Percentiles rank a stretch among this genome's conserved stretches.
Evolutionary conservation across 2,329 filamentous ascomycete genomes (phyloP).

Genomic region (Chalaropsis thielavioides): DNA sequence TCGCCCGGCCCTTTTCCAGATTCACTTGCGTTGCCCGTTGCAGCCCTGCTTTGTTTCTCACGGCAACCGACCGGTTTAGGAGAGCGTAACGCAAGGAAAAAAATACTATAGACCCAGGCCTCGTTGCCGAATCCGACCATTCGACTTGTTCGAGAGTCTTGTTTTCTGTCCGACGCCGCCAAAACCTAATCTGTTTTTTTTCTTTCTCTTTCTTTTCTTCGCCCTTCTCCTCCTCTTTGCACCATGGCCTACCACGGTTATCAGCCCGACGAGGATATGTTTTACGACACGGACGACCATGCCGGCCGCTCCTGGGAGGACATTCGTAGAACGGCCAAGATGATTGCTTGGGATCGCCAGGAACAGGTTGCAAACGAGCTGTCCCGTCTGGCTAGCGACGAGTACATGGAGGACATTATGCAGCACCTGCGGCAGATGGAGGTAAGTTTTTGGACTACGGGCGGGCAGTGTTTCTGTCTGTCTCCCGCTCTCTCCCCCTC

Average conservation of each 20-base stretch:
- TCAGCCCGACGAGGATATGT: conserved; percentile 32
- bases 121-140: neutral
- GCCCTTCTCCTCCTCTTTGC: conserved; percentile 20
- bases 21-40: neutral
- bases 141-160: neutral
- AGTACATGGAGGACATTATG: conserved; percentile 90
- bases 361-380: conserved; percentile 81
- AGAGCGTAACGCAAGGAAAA: neutral
- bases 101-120: neutral
- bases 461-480: too few relatives aligned
- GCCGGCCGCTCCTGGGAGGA: conserved; percentile 42
- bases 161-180: neutral
- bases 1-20: neutral
- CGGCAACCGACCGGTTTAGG: conserved; percentile 3
- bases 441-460: conserved; percentile 31
- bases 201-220: conserved; percentile 17
- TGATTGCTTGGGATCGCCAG: conserved; percentile 68
- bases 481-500: neutral
- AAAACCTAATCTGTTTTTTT: neutral
- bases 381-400: conserved; percentile 68
- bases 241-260: conserved; percentile 32
- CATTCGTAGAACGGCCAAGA: conserved; percentile 60
- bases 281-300: conserved; percentile 41
- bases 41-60: conserved; percentile 1
- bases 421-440: conserved; percentile 94